Evolutionary conservation across 805 yeast species (phyloP), one percentile per base, ranked within the genome.

Genomic region (Kuraishia borneana): DNA sequence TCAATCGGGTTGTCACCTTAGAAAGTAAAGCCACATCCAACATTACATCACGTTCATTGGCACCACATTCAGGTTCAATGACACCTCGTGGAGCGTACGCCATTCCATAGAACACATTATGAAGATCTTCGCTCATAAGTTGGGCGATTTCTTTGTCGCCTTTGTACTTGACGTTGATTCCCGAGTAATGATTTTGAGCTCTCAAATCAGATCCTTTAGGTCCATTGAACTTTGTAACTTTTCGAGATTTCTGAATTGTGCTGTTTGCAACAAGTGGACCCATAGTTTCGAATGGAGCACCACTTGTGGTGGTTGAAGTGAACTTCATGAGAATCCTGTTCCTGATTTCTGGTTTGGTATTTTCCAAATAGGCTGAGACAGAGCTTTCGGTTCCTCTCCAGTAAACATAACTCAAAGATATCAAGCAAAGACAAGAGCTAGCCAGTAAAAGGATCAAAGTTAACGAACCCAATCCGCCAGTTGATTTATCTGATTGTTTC

Each of bases 61-160:
- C 59, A 1, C 74, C 77, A 58, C 84, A 79, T 13, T 41, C 32
- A 1, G 83, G 82, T 32, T 58, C 51, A 18, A 61, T 61, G 1
- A 70, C 72, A 31, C 63, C 57, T 37, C 53, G 50, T 0, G 85
- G 85, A 3, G 81, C 65, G 48, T 79, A 79, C 16, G 71, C 69
- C 13, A 79, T 39, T 0, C 85, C 84, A 42, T 68, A 61, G 39
- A 78, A 72, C 2, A 61, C 56, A 31, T 59, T 55, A 6, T 43
- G 43, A 21, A 63, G 44, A 12, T 43, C 31, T 12, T 47, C 41
- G 8, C 46, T 47, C 68, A 69, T 58, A n/a, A 68, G 40, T 1
- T 44, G 35, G 17, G 47, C 37, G 1, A 70, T 45, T 35, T 64
- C 67, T 2, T 37, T 30, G 33, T 63, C 67, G 1, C 44, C 40